Percentiles rank a stretch among this genome's conserved stretches.
Evolutionary conservation across 306 rosid genomes (phyloP).

Genomic region (Castanea sativa): DNA sequence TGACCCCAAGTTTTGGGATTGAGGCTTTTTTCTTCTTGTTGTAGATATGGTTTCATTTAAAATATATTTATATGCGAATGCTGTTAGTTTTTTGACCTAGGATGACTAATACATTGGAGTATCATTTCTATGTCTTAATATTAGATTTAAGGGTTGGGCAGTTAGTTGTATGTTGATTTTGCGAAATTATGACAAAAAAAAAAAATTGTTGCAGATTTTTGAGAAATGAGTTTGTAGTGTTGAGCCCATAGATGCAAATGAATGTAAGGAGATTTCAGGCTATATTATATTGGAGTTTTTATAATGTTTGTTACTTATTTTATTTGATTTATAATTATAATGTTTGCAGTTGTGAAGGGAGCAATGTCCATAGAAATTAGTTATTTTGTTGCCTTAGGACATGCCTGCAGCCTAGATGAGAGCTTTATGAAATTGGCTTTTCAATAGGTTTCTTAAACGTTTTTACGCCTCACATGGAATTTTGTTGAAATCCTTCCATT

Average conservation of each 20-base stretch:
- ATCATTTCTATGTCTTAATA: not conserved
- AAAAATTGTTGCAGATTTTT: not conserved
- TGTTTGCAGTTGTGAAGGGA: not conserved
- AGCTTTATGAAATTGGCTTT: not conserved
- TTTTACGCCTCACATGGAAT: not conserved
- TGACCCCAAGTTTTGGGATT: not conserved
- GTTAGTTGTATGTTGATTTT: not conserved
- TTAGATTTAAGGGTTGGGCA: not conserved
- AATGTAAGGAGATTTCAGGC: not conserved
- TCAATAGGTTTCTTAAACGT: not conserved
- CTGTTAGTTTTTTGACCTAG: not conserved
- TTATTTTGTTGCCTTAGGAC: not conserved
- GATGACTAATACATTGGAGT: not conserved
- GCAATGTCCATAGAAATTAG: not conserved
- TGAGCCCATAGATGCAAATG: not conserved
- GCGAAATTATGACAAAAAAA: not conserved
- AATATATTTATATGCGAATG: not conserved
- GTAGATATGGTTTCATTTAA: not conserved
- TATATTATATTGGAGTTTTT: not conserved
- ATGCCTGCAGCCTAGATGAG: not conserved
- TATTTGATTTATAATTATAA: not conserved
- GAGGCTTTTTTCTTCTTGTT: too few relatives aligned
- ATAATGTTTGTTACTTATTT: not conserved
- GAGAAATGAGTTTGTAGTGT: not conserved
- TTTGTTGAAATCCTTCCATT: not conserved